Evolutionary conservation across 257 asterid species (phyloP).

Genomic region (Orobanche coerulescens): DNA sequence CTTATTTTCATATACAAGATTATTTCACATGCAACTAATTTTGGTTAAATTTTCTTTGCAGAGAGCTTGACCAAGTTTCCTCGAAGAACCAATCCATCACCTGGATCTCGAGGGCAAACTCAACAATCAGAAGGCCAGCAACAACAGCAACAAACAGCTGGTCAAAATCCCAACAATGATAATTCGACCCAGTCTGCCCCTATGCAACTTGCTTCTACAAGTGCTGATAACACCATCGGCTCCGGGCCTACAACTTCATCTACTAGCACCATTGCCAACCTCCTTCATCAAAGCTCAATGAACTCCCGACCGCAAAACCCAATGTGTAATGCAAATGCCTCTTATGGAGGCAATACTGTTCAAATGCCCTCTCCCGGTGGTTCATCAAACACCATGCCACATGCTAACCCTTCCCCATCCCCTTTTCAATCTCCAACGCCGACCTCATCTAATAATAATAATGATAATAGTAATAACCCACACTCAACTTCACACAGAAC

Average conservation of each 20-base stretch:
- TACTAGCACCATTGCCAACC: constrained; percentile 34
- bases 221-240: constrained; percentile 33
- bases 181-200: constrained; percentile 34
- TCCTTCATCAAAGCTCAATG: constrained; percentile 72
- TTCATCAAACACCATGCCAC: constrained; percentile 49
- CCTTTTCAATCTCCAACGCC: constrained; percentile 69
- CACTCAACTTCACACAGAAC: constrained; percentile 44
- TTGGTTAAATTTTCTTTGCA: constrained; percentile 30
- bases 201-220: constrained; percentile 42
- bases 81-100: constrained; percentile 40
- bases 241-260: constrained; percentile 43
- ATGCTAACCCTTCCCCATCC: constrained; percentile 45
- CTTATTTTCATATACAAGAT: too few relatives aligned
- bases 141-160: constrained; percentile 41
- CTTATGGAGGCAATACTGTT: constrained; percentile 44
- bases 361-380: constrained; percentile 74
- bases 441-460: constrained; percentile 54
- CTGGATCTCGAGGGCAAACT: constrained; percentile 46
- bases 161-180: constrained; percentile 41
- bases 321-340: constrained; percentile 32
- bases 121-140: constrained; percentile 53
- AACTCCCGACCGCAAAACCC: constrained; percentile 61
- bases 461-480: constrained; percentile 32
- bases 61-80: constrained; percentile 80
- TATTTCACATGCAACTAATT: too few relatives aligned